A percentile compares a stretch with the other conserved stretches of the same genome.
Evolutionary conservation across 257 asterid genomes (phyloP).

Genomic region (Scutellaria minor): DNA sequence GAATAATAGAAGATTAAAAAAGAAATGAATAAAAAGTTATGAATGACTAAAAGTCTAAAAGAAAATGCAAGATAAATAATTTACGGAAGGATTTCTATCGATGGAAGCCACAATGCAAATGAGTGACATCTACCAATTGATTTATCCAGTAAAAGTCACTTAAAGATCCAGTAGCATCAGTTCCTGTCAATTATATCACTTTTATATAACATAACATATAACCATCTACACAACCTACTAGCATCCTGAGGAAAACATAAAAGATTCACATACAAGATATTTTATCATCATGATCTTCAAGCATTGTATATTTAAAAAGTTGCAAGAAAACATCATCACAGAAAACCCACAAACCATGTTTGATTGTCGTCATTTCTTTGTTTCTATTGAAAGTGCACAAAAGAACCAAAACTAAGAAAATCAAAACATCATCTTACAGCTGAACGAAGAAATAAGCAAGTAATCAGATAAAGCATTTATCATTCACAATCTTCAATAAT

Average conservation of each 20-base stretch:
- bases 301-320: neutral
- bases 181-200: neutral
- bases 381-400: neutral
- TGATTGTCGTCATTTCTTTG: neutral
- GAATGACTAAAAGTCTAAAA: neutral
- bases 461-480: neutral
- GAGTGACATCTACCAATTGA: neutral
- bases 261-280: neutral
- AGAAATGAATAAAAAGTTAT: constrained; percentile 6
- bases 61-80: neutral
- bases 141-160: constrained; percentile 1
- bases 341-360: neutral
- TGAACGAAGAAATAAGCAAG: constrained; percentile 3
- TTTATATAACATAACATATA: constrained; percentile 9
- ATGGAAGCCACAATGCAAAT: neutral
- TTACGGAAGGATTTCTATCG: neutral
- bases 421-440: neutral
- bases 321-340: neutral
- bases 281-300: constrained; percentile 12
- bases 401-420: neutral
- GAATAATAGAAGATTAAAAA: neutral
- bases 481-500: constrained; percentile 14
- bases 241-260: neutral
- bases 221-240: neutral
- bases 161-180: constrained; percentile 5